Evolutionary conservation across 2,329 filamentous ascomycete genomes (phyloP), one percentile per base, ranked within the genome.

Genomic region (Alternaria consortialis): DNA sequence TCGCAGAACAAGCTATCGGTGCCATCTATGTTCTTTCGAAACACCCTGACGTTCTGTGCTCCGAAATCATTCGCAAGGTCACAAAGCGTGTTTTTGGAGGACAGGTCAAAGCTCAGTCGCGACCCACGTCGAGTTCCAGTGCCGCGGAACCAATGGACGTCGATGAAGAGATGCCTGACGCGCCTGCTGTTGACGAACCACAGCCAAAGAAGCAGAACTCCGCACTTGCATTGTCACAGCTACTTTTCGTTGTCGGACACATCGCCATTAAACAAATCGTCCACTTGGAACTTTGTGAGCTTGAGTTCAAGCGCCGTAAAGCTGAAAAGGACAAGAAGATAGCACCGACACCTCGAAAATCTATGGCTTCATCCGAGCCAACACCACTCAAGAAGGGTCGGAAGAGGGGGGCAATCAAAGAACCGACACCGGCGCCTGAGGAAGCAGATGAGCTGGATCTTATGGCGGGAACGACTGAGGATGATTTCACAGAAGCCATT

Each of bases 241-340:
- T 99, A 2, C 84, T 99, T 0, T 98, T 98, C 76, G 91, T 97
- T 36, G 94, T 98, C 31, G 95, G 95, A 0, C 95, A 99, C 74
- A 91, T 98, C 48, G 95, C 95, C 13, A 95, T 99, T 76, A 99
- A 99, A 81, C 96, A 99, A 76, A 99, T 99, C 70, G 96, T 99
- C 0, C 95, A 99, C 77, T 87, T 99, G 11, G 95, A 99, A 73
- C 85, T 98, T n/a, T 97, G 94, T 77, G 95, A 99, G 76, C 88
- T 95, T 51, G 95, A 99, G 79, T 99, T 99, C 80, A 99, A 99
- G 83, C 91, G 94, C 55, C 88, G 94, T 67, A 99, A 99, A 83
- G 90, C 92, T 40, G 92, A 95, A 62, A 92, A 93, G 70, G 92
- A 95, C 61, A 92, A 93, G 72, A 85, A 82, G 60, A 81, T 80